Evolutionary conservation across 352 stramenopile genomes (phyloP), one percentile per base, ranked within the genome.

Genomic region (Phytophthora pini): DNA sequence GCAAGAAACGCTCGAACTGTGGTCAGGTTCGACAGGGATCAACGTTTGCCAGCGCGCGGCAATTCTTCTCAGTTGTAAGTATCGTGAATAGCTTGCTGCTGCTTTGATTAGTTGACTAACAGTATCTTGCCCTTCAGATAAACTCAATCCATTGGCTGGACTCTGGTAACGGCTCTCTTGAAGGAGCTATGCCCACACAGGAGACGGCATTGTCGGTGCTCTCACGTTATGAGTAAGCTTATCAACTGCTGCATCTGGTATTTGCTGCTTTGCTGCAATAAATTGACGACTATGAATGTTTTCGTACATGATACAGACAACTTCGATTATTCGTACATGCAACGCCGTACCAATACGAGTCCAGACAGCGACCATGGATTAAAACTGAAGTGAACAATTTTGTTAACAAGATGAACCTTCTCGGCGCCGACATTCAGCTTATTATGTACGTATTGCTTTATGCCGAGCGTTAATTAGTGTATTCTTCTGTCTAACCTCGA

Each of bases 131-230:
- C 13, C 8, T 12, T 4, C 46, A 84, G 77, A 58, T 90, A 17
- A 56, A 69, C 12, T 87, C 82, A 4, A 88, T 89, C 12, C 82
- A 90, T 51, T 90, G 82, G 82, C 56, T 89, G 5, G 82, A 90
- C 58, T 74, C 68, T 6, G 82, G 82, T 12, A 90, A 90, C 27
- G 82, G 82, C 3, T 85, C 76, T 8, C 63, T 79, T 32, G 54
- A 62, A 32, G 76, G 79, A 0, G 69, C 71, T 11, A 49, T 90
- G 36, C 82, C 82, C 4, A 68, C 52, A 0, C 52, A 80, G 7
- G 65, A 79, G 7, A 20, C 56, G 1, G 78, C 79, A 2, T 47
- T 90, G 15, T 43, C 59, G 2, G 68, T 74, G 11, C 72, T 89
- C 11, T 58, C 69, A 13, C 56, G 57, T 27, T 76, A 83, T 12